phyloP scores from a whole-genome alignment of 2,329 filamentous ascomycete genomes.

The Ilyonectria robusta region DNA sequence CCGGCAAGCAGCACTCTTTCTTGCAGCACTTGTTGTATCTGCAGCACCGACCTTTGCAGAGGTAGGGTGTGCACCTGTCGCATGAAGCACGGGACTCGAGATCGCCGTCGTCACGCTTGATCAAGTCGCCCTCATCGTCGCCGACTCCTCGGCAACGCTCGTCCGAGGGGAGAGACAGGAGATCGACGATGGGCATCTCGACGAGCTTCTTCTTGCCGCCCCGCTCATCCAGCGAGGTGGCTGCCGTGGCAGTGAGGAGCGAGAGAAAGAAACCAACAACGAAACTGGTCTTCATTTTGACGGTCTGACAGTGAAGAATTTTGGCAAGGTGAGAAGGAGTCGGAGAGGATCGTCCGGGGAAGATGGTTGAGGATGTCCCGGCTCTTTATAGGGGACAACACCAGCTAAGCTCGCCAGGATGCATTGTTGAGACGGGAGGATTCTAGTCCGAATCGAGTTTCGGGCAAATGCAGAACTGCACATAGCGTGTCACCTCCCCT shows the following conservation, averaged over 20 bases:
- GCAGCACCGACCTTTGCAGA: constrained; percentile 11
- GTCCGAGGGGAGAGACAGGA: not conserved
- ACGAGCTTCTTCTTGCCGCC: not conserved
- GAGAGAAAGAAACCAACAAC: constrained; percentile 2
- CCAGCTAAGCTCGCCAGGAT: not conserved
- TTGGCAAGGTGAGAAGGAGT: not conserved
- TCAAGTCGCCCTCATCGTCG: not conserved
- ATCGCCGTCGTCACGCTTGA: constrained; percentile 2
- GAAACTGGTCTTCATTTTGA: constrained; percentile 8
- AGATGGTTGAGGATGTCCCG: not conserved
- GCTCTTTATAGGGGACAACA: not conserved
- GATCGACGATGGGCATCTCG: constrained; percentile 7
- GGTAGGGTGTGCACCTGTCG: constrained; percentile 5
- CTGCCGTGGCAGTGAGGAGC: constrained; percentile 2
- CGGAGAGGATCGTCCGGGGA: not conserved
- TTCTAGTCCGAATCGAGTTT: constrained; percentile 2
- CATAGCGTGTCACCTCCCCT: not conserved
- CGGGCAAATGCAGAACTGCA: not conserved
- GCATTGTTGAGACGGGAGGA: too few relatives aligned
- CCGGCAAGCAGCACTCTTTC: constrained; percentile 9
- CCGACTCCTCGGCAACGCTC: constrained; percentile 3
- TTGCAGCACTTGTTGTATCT: constrained; percentile 13
- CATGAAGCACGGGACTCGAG: constrained; percentile 8
- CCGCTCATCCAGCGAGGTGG: constrained; percentile 5
- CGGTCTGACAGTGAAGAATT: not conserved